These are phyloP conservation scores for Triticum aestivum DNA, from an alignment of 176 grass and related monocot species.

Conservation along the genomic window DNA sequence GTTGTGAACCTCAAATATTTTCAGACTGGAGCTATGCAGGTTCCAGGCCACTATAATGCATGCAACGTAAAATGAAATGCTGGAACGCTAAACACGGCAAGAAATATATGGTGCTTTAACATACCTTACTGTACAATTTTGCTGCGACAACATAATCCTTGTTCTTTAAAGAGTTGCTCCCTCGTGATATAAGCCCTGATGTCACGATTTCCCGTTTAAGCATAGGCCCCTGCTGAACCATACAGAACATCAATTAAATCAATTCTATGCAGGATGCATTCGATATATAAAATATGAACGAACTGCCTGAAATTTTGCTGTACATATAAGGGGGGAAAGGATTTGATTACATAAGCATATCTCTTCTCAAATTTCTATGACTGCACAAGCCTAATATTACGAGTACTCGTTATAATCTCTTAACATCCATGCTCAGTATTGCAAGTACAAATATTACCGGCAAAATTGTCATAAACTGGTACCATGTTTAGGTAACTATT, in stretches of 20 bases:
- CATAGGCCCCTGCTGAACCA: background rate
- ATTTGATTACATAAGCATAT: background rate
- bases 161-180: constrained; percentile 11
- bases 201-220: background rate
- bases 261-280: constrained; percentile 4
- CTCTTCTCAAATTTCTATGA: background rate
- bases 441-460: background rate
- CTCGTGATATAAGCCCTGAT: constrained; percentile 6
- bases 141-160: constrained; percentile 24
- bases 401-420: background rate
- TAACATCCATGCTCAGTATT: background rate
- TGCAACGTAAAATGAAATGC: background rate
- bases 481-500: background rate
- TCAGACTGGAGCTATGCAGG: background rate
- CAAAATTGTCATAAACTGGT: background rate
- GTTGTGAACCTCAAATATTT: background rate
- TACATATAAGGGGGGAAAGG: background rate
- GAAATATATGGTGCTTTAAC: constrained; percentile 3
- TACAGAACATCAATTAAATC: background rate
- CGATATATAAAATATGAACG: background rate
- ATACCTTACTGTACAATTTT: constrained; percentile 30
- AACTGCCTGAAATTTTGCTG: background rate
- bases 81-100: background rate
- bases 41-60: background rate
- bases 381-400: background rate